Conservation (phyloP, 352 stramenopile species). For the Phytophthora brassicae region DNA sequence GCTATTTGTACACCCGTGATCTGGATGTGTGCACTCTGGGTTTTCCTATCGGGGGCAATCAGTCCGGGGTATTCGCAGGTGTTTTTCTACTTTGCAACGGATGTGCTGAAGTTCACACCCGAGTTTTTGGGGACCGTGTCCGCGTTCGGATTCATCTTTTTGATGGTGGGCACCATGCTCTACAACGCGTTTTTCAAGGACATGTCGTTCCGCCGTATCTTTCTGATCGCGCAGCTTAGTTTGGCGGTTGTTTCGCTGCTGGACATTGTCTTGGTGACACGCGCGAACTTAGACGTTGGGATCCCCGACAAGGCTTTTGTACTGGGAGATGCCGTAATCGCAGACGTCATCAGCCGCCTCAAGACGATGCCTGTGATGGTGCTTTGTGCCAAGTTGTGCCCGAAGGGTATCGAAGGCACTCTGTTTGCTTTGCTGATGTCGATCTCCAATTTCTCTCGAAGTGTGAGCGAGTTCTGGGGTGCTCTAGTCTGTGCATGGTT, state of each 20-base stretch:
- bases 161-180: constrained; percentile 78
- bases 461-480: constrained; percentile 92
- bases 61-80: constrained; percentile 93
- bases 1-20: constrained; percentile 90
- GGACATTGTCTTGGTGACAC: constrained; percentile 90
- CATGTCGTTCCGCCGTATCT: constrained; percentile 92
- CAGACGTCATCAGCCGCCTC: constrained; percentile 76
- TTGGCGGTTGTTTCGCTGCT: constrained; percentile 71
- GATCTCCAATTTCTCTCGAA: constrained; percentile 95
- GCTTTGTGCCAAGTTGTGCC: constrained; percentile 93
- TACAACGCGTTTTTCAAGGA: constrained; percentile 90
- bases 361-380: constrained; percentile 95
- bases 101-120: constrained; percentile 93
- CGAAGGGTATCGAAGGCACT: constrained; percentile 94
- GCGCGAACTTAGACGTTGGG: constrained; percentile 88
- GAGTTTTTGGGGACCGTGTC: constrained; percentile 94
- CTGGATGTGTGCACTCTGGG: constrained; percentile 95
- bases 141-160: constrained; percentile 73
- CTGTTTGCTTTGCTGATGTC: constrained; percentile 97
- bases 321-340: constrained; percentile 93
- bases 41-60: constrained; percentile 94
- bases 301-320: constrained; percentile 96
- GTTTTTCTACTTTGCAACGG: constrained; percentile 96
- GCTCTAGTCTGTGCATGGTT: constrained; percentile 88
- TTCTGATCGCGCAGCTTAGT: constrained; percentile 87